These are phyloP conservation scores for Alternaria hordeiaustralica DNA, from an alignment of 2,329 filamentous ascomycete genomes.

Conservation along the genomic window DNA sequence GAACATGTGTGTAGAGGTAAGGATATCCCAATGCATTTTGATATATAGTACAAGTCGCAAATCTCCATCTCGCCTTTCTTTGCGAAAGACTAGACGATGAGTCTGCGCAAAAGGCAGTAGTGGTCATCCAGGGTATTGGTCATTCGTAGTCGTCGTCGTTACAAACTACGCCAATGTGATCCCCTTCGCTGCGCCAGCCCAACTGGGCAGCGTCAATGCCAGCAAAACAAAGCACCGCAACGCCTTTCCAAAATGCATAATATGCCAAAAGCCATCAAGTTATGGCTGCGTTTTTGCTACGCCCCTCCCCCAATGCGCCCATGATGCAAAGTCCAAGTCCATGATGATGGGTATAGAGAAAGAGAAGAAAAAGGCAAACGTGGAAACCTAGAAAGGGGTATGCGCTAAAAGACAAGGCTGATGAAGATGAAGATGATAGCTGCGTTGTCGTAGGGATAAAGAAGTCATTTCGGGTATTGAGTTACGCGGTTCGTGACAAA, in stretches of 20 bases:
- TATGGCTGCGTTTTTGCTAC: neutral
- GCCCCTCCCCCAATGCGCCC: neutral
- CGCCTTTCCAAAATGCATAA: neutral
- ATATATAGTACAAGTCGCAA: neutral
- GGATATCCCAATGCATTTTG: neutral
- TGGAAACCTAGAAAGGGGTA: neutral
- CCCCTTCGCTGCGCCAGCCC: neutral
- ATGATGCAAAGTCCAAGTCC: neutral
- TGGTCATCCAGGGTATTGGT: neutral
- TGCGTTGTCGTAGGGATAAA: neutral
- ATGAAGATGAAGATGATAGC: neutral
- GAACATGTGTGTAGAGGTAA: neutral
- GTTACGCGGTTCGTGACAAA: neutral
- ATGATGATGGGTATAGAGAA: slow-evolving; percentile 4
- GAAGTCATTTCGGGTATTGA: neutral
- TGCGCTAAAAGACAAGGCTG: slow-evolving; percentile 3
- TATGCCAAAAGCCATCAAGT: neutral
- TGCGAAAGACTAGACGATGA: neutral
- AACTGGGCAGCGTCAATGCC: neutral
- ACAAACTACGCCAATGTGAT: neutral
- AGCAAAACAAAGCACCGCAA: neutral
- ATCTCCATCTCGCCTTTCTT: neutral
- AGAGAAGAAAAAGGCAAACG: neutral
- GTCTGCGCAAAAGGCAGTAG: neutral
- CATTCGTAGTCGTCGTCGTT: neutral